Conservation (phyloP, 495 filamentous ascomycete species). For the Endocarpon pusillum region DNA sequence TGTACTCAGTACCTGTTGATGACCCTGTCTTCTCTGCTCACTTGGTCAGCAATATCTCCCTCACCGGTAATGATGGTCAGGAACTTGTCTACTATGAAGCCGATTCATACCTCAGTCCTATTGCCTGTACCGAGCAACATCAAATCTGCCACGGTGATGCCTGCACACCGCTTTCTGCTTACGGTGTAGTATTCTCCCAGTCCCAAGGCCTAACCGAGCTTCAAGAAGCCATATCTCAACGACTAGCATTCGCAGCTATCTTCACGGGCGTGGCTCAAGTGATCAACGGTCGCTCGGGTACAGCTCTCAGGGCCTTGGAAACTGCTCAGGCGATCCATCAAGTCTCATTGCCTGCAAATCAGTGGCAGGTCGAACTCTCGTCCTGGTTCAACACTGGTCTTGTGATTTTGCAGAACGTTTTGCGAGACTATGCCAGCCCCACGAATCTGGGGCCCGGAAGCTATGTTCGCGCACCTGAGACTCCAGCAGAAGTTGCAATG, state of each 20-base stretch:
- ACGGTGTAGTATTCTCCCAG: no score
- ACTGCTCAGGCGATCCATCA: constrained; percentile 7
- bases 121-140: constrained; percentile 16
- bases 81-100: constrained; percentile 7
- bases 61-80: neutral
- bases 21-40: constrained; percentile 14
- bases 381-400: constrained; percentile 7
- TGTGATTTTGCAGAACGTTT: constrained; percentile 4
- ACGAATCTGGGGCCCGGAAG: neutral
- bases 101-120: constrained; percentile 4
- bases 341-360: constrained; percentile 10
- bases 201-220: no score
- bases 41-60: neutral
- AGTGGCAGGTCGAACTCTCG: constrained; percentile 16
- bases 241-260: constrained; percentile 9
- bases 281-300: constrained; percentile 15
- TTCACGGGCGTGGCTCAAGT: constrained; percentile 19
- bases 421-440: constrained; percentile 8
- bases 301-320: constrained; percentile 11
- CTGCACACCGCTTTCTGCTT: constrained; percentile 8
- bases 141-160: constrained; percentile 14
- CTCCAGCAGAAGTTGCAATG: neutral
- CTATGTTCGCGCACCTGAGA: neutral
- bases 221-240: no score
- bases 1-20: constrained; percentile 8